Conservation (phyloP, 2,329 filamentous ascomycete species). For the Penicillium sp. region DNA sequence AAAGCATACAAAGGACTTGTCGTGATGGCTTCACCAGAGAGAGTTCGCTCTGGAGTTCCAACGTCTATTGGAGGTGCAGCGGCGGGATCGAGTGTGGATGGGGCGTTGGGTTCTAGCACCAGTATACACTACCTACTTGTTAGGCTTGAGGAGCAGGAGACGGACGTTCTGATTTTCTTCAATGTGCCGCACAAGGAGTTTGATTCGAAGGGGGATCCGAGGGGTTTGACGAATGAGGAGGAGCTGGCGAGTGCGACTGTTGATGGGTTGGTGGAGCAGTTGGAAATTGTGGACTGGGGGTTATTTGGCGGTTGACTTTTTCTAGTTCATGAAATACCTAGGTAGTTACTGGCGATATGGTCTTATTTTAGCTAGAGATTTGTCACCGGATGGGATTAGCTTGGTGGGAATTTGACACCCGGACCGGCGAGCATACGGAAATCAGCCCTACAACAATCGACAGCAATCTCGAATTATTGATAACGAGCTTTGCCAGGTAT, state of each 20-base stretch:
- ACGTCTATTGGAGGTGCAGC: constrained; percentile 23
- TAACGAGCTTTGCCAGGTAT: not conserved
- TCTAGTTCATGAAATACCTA: not conserved
- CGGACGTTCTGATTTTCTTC: constrained; percentile 83
- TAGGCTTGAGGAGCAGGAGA: constrained; percentile 73
- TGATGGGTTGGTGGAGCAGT: constrained; percentile 66
- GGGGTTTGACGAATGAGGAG: constrained; percentile 72
- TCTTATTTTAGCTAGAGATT: not conserved
- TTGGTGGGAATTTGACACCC: not conserved
- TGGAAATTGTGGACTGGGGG: constrained; percentile 80
- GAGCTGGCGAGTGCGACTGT: constrained; percentile 46
- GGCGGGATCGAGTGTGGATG: constrained; percentile 28
- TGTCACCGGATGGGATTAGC: not conserved
- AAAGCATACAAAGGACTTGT: constrained; percentile 36
- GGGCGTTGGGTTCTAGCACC: constrained; percentile 49
- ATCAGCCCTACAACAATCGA: not conserved
- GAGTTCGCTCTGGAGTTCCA: constrained; percentile 11
- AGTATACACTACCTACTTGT: constrained; percentile 78
- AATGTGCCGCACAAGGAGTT: constrained; percentile 86
- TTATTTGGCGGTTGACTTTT: constrained; percentile 62
- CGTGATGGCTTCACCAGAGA: constrained; percentile 29
- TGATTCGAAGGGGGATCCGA: constrained; percentile 69
- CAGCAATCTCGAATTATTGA: not conserved
- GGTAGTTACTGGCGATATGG: not conserved
- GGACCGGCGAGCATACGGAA: not conserved